Conservation (phyloP, 306 rosid species). For the Phaseolus lunatus region DNA sequence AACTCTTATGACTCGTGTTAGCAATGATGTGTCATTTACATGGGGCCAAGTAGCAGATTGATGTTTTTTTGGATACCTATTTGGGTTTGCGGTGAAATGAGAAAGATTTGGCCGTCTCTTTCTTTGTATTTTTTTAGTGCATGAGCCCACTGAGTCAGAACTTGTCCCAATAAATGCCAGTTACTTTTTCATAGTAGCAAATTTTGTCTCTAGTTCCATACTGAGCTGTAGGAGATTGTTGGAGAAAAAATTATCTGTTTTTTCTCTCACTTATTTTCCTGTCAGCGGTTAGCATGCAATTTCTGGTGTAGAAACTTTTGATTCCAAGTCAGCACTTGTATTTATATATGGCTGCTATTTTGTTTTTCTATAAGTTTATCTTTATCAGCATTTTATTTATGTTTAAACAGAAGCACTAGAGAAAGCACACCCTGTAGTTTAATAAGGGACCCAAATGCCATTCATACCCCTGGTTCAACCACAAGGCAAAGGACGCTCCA, state of each 20-base stretch:
- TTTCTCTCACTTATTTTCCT: slow-evolving; percentile 39
- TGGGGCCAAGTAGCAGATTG: slow-evolving; percentile 60
- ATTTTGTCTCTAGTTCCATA: slow-evolving; percentile 47
- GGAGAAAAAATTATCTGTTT: slow-evolving; percentile 23
- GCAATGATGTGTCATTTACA: slow-evolving; percentile 52
- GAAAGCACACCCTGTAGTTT: slow-evolving; percentile 88
- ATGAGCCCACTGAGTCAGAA: slow-evolving; percentile 52
- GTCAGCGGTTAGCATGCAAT: slow-evolving; percentile 47
- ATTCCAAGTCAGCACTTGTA: slow-evolving; percentile 28
- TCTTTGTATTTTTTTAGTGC: slow-evolving; percentile 47
- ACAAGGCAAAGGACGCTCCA: slow-evolving; percentile 58
- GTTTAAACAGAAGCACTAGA: slow-evolving; percentile 65
- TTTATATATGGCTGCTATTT: slow-evolving; percentile 19
- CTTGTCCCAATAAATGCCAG: slow-evolving; percentile 53
- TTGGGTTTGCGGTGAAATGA: slow-evolving; percentile 49
- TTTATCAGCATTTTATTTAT: slow-evolving; percentile 14
- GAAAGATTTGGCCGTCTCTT: slow-evolving; percentile 56
- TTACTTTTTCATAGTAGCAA: slow-evolving; percentile 41
- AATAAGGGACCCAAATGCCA: slow-evolving; percentile 60
- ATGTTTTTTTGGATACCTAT: slow-evolving; percentile 49
- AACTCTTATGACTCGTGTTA: slow-evolving; percentile 51
- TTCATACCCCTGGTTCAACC: slow-evolving; percentile 72
- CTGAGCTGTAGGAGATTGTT: slow-evolving; percentile 28
- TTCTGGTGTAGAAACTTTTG: slow-evolving; percentile 49
- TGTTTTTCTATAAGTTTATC: background rate